Percentiles rank a stretch among this genome's conserved stretches.
Conservation (phyloP, 192 early-diverging fungal species). For the Rhizoclosmatium globosum region DNA sequence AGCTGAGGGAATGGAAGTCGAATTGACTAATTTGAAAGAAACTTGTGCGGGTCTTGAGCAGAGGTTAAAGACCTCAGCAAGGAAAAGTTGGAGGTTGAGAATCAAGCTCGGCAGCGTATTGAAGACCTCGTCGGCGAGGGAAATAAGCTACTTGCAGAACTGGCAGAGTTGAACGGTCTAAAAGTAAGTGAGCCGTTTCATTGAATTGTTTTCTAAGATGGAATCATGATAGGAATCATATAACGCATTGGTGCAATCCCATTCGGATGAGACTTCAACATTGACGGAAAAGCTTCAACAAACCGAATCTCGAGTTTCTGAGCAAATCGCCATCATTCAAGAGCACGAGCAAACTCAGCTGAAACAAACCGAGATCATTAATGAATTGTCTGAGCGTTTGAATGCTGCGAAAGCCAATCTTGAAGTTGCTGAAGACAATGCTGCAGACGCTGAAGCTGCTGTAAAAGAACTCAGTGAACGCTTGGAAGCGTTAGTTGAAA, state of each 20-base stretch:
- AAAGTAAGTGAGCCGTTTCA: background rate
- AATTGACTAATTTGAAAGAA: too few species aligned
- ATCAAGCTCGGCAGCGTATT: background rate
- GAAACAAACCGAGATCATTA: background rate
- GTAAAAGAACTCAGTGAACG: background rate
- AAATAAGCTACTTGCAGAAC: background rate
- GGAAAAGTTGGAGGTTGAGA: too few species aligned
- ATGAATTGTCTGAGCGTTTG: background rate
- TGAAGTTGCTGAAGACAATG: background rate
- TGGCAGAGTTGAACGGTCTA: background rate
- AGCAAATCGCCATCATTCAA: background rate
- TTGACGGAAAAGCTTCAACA: background rate
- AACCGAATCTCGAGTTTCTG: conserved; percentile 1
- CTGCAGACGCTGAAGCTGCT: background rate
- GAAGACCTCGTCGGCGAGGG: background rate
- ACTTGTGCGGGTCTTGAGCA: too few species aligned
- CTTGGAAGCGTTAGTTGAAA: background rate
- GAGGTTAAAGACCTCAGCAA: too few species aligned
- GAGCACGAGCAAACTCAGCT: background rate
- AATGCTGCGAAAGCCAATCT: background rate
- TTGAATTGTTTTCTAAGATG: too few species aligned
- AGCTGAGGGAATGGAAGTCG: background rate
- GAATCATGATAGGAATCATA: background rate
- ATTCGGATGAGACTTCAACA: background rate
- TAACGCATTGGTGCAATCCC: background rate